Base-by-base conservation (phyloP, 768 basidiomycete species). In the Russula griseocarnosa region DNA sequence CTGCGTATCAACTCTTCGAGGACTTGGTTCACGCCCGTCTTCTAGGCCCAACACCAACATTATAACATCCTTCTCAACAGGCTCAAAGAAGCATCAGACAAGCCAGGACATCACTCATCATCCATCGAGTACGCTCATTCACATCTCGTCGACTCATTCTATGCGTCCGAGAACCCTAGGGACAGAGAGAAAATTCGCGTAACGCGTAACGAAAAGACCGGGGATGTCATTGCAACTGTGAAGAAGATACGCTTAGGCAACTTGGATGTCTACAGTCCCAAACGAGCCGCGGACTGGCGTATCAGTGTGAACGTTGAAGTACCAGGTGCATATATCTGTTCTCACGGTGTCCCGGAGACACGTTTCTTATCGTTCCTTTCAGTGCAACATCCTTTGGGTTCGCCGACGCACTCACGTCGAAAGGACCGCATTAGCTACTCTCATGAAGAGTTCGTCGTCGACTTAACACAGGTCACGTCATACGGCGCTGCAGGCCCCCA, bases 351-450 rank as follows among this genome's bases (percentile, higher is more conserved):
- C 51, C 10, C 1, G 40, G n/a, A 26, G 34, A 26, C 32, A 14
- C 22, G 44, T 53, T 14, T 55, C 46, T 53, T 22, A 55, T 11
- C 8, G 32, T 67, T 30, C 50, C 13, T 24, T 52, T 34, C 64
- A 92, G 90, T 84, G n/a, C 68, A 79, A 2, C 87, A 85, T 69
- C 90, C 90, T 0, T 69, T 86, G 50, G 90, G 90, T 14, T 72
- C 82, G 8, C 74, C 87, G 1, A 79, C 81, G 10, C 76, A 82
- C 67, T 81, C 83, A 36, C 82, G 91, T 62, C 79, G 82, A 77
- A 99, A 97, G 76, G 92, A 99, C 75, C 82, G 97, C 51, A 80
- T 98, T 73, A 90, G 91, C 70, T 99, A 99, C 74, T 77, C 86
- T 4, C 97, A 99, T 74, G 94, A 98, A 74, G 87, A 96, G 67